phyloP scores from a whole-genome alignment of 2,329 filamentous ascomycete species.

The Pseudogymnoascus sp. region DNA sequence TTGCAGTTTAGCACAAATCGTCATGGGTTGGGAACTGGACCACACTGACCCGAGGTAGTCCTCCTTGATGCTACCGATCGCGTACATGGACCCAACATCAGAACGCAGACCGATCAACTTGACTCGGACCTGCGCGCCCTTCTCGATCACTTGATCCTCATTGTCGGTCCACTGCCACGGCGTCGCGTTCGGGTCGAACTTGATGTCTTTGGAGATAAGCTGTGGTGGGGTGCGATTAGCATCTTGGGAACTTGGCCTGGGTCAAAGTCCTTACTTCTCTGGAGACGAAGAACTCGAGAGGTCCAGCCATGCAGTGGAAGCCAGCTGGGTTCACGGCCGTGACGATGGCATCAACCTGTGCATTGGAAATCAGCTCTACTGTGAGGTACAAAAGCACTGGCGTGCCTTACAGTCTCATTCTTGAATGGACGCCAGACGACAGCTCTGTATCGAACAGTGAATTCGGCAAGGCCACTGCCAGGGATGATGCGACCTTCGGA shows the following conservation, averaged over 20 bases:
- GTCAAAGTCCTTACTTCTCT: conserved; percentile 57
- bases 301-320: conserved; percentile 80
- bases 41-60: conserved; percentile 56
- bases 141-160: conserved; percentile 86
- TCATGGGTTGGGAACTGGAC: neutral
- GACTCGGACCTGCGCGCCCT: conserved; percentile 83
- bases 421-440: conserved; percentile 98
- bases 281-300: conserved; percentile 69
- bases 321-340: conserved; percentile 84
- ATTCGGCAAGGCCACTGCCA: conserved; percentile 84
- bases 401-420: conserved; percentile 75
- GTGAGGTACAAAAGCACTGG: conserved; percentile 3
- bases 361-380: conserved; percentile 12
- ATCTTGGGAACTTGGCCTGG: conserved; percentile 12
- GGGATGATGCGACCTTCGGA: conserved; percentile 88
- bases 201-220: conserved; percentile 87
- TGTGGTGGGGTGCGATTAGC: conserved; percentile 29
- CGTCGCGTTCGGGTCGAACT: conserved; percentile 90
- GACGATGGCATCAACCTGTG: conserved; percentile 85
- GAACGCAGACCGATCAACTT: conserved; percentile 91
- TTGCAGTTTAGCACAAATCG: neutral
- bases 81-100: conserved; percentile 91
- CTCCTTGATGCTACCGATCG: conserved; percentile 94
- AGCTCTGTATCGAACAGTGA: conserved; percentile 88
- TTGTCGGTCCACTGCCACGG: conserved; percentile 97